These are phyloP conservation scores for Poa annua DNA, from an alignment of 176 grass and related monocot genomes.

Conservation along the genomic window DNA sequence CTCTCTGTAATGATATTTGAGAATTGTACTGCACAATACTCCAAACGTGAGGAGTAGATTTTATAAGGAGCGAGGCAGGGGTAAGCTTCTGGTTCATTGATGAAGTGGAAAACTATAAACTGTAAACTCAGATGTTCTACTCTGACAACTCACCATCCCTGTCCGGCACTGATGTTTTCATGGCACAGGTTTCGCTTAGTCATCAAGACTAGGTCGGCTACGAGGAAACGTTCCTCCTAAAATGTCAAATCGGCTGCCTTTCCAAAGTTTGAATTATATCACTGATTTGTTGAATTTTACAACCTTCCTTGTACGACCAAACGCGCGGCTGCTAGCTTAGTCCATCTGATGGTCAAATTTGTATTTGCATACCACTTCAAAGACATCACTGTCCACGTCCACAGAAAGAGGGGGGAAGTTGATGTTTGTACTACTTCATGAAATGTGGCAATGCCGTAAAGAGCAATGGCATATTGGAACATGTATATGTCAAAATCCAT, in stretches of 20 bases:
- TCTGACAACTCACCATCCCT: too few relatives aligned
- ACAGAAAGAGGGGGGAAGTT: neutral
- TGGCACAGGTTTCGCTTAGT: neutral
- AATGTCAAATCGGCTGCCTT: neutral
- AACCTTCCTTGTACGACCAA: neutral
- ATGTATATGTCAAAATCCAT: too few relatives aligned
- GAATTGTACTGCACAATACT: too few relatives aligned
- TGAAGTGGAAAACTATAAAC: too few relatives aligned
- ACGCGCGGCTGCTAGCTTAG: neutral
- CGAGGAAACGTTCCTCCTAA: neutral
- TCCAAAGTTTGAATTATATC: neutral
- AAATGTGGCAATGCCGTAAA: neutral
- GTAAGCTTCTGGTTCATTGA: too few relatives aligned
- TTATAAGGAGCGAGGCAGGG: too few relatives aligned
- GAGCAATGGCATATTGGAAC: neutral
- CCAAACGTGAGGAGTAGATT: too few relatives aligned
- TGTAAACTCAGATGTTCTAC: too few relatives aligned
- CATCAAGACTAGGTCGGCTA: neutral
- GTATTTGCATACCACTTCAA: neutral
- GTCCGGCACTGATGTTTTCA: neutral
- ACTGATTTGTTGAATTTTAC: neutral
- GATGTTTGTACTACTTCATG: neutral
- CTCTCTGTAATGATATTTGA: too few relatives aligned
- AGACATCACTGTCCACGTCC: constrained; percentile 3
- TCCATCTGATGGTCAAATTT: neutral